Evolutionary conservation across 306 rosid genomes (phyloP).

Genomic region (Vigna unguiculata): DNA sequence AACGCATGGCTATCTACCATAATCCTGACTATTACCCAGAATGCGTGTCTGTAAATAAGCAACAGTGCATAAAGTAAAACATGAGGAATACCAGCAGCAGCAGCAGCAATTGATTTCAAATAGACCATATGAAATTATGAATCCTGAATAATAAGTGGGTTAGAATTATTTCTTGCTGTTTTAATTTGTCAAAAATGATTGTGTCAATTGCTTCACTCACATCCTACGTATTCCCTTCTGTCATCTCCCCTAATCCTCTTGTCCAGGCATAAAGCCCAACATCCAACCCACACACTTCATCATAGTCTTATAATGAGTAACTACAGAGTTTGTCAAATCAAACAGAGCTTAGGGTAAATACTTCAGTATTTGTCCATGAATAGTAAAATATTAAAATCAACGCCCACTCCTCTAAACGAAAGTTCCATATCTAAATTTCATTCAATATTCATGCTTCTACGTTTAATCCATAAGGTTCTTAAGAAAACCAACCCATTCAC

Average conservation of each 20-base stretch:
- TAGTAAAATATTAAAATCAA: conserved; percentile 3
- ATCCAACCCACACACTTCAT: conserved; percentile 5
- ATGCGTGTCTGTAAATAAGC: neutral
- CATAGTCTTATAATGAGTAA: conserved; percentile 11
- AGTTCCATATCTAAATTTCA: neutral
- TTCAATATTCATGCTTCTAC: conserved; percentile 3
- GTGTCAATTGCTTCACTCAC: conserved; percentile 3
- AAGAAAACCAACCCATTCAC: conserved; percentile 8
- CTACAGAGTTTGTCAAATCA: conserved; percentile 20
- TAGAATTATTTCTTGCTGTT: conserved; percentile 20
- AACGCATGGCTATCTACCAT: neutral
- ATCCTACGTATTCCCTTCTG: conserved; percentile 17
- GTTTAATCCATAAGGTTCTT: conserved; percentile 19
- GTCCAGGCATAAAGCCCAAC: conserved; percentile 18
- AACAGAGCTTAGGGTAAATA: conserved; percentile 8
- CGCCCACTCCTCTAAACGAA: conserved; percentile 1
- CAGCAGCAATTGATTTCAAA: conserved; percentile 6
- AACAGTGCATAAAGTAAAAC: conserved; percentile 31
- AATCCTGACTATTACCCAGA: conserved; percentile 21
- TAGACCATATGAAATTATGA: conserved; percentile 1
- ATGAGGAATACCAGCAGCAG: neutral
- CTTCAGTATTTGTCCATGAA: conserved; percentile 13
- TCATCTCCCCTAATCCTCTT: conserved; percentile 30
- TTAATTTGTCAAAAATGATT: conserved; percentile 4
- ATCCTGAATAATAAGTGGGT: neutral